Base-by-base conservation (phyloP, 257 asterid species). In the Primulina eburnea region DNA sequence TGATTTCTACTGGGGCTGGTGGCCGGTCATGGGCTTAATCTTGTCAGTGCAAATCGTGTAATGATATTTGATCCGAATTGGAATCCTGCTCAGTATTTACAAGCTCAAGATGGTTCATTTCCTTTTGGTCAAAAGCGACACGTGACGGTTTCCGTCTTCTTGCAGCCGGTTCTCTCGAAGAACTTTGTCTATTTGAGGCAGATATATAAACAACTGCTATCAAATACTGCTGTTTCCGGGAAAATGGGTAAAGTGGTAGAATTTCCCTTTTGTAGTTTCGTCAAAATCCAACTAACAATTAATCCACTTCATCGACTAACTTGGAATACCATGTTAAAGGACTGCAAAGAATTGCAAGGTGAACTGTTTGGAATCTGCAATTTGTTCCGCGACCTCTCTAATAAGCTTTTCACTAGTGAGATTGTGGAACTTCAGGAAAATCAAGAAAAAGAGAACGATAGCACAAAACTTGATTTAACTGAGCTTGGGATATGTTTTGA, bases 71-170 rank as follows among this genome's bases (percentile, higher is more conserved):
- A 93, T 77, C 99, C 99, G 58, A 90, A 90, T 79, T 93, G 99
- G 97, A 93, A 93, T 67, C 99, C 97, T 8, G 94, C 99, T 47
- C 97, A 93, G 73, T 97, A 93, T 83, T 73, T 93, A 82, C 99
- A 93, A 86, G 99, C 99, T 10, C 99, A 90, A 76, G 99, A 93
- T 56, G 84, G 99, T 68, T 90, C 99, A 64, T 93, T 93, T 70
- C 90, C 96, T 32, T 90, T 73, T 72, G 97, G 99, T 56, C 97
- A 93, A 82, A 90, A 87, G 78, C 77, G 97, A 70, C 96, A 90
- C 68, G 97, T 93, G 65, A 80, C 89, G 59, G 99, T 90, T 61
- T 90, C 90, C 97, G 99, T 70, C 24, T 85, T 93, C 97, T 93
- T 70, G 96, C 95, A 35, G 99, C 97, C 12, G 96, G 99, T 72